Evolutionary conservation across 2,329 filamentous ascomycete genomes (phyloP).

Genomic region (Diaporthe helianthi): DNA sequence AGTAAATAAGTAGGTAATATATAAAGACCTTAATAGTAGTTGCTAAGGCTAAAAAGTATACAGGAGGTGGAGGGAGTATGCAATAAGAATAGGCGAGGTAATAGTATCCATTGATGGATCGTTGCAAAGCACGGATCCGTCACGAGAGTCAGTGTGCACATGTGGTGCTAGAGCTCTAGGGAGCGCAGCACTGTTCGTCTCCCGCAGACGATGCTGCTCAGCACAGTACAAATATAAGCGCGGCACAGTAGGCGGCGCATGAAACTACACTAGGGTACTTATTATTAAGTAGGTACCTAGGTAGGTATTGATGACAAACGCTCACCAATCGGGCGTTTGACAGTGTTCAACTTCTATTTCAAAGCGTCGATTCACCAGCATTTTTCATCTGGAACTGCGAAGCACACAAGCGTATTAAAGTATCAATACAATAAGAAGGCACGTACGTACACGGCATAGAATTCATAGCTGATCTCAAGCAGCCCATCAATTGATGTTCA

Average conservation of each 20-base stretch:
- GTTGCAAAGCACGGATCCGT: background rate
- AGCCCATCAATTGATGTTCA: background rate
- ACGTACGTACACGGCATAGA: background rate
- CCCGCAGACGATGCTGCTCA: rapidly evolving
- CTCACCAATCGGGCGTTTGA: conserved; percentile 17
- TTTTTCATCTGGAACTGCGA: background rate
- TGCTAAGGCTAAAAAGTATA: no score
- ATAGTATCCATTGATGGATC: no score
- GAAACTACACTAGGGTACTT: no score
- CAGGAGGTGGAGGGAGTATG: no score
- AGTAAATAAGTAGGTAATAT: no score
- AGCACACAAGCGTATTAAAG: background rate
- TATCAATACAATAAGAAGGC: background rate
- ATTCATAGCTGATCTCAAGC: background rate
- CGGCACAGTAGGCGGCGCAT: conserved; percentile 2
- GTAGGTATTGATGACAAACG: conserved; percentile 24
- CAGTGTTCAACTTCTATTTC: background rate
- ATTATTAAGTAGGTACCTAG: no score
- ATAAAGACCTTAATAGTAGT: no score
- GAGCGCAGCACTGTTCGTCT: background rate
- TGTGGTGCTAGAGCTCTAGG: background rate
- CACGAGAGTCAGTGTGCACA: conserved; percentile 1
- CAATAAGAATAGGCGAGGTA: background rate
- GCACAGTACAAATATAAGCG: conserved; percentile 1
- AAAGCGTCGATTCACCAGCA: background rate